Conservation (phyloP, 148 eudicot genomes). For the Oxyria digyna region DNA sequence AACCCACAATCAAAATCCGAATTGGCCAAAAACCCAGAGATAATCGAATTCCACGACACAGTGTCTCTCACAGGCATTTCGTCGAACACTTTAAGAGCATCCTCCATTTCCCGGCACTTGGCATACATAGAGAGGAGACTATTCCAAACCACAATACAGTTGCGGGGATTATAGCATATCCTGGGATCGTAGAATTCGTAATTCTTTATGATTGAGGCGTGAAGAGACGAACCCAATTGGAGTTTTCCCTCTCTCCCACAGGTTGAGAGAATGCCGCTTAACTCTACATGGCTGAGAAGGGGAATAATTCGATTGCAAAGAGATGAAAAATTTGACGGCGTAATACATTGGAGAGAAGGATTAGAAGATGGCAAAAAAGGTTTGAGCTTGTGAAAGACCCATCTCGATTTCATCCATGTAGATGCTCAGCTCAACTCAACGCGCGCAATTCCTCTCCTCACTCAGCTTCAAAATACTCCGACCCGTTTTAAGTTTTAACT, state of each 20-base stretch:
- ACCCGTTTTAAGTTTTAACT: too few relatives aligned
- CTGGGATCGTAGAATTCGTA: slow-evolving; percentile 17
- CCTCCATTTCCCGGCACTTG: slow-evolving; percentile 13
- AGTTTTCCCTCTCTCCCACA: slow-evolving; percentile 46
- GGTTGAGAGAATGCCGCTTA: slow-evolving; percentile 34
- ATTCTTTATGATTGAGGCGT: slow-evolving; percentile 49
- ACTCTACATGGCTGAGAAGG: slow-evolving; percentile 23
- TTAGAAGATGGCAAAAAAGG: slow-evolving; percentile 12
- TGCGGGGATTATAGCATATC: slow-evolving; percentile 1
- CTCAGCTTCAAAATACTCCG: too few relatives aligned
- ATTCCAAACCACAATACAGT: slow-evolving; percentile 41
- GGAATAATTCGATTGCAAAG: slow-evolving; percentile 5
- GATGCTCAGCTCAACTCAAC: too few relatives aligned
- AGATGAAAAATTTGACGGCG: slow-evolving; percentile 4
- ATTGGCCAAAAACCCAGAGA: slow-evolving; percentile 16
- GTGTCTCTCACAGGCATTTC: slow-evolving; percentile 18
- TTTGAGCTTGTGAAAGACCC: slow-evolving; percentile 21
- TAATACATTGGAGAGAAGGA: slow-evolving; percentile 14
- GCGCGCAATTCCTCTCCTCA: too few relatives aligned
- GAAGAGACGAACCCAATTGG: slow-evolving; percentile 58
- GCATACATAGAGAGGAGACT: slow-evolving; percentile 32
- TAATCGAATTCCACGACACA: slow-evolving; percentile 22
- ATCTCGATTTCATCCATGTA: slow-evolving; percentile 74
- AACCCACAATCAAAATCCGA: slow-evolving; percentile 7
- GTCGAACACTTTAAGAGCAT: slow-evolving; percentile 19